Evolutionary conservation across 352 stramenopile genomes (phyloP).

Genomic region (Pythium guiyangense): DNA sequence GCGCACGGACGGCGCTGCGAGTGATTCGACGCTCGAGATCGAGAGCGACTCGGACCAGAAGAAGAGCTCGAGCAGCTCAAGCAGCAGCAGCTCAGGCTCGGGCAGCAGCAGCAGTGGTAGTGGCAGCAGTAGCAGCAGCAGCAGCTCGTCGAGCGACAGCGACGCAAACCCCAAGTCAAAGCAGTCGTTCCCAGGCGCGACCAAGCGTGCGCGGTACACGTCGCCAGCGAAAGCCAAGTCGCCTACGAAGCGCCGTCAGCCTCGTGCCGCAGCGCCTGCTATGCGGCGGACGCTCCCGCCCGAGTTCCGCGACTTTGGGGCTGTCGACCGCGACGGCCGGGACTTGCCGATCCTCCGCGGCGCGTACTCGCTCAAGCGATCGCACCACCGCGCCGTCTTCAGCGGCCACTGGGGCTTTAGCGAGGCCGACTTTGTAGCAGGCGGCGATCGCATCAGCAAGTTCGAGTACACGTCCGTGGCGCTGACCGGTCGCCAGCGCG

Average conservation of each 20-base stretch:
- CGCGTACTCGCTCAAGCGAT: slow-evolving; percentile 32
- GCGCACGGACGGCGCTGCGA: slow-evolving; percentile 16
- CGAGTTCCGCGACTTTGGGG: slow-evolving; percentile 49
- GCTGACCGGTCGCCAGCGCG: slow-evolving; percentile 20
- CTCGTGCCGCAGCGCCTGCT: slow-evolving; percentile 5
- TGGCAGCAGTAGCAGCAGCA: slow-evolving; percentile 11
- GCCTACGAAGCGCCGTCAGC: background rate
- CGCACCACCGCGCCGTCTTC: slow-evolving; percentile 42
- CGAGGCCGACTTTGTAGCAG: slow-evolving; percentile 39
- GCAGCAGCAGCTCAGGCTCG: slow-evolving; percentile 16
- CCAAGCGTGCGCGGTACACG: background rate
- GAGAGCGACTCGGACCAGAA: slow-evolving; percentile 5
- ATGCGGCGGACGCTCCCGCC: slow-evolving; percentile 21
- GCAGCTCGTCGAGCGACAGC: slow-evolving; percentile 16
- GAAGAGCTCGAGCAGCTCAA: slow-evolving; percentile 17
- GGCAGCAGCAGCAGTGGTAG: slow-evolving; percentile 18
- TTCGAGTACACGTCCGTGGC: slow-evolving; percentile 61
- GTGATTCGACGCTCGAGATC: slow-evolving; percentile 25
- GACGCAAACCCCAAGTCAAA: slow-evolving; percentile 7
- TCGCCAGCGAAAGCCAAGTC: background rate
- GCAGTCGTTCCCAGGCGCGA: no score
- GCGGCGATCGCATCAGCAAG: slow-evolving; percentile 34
- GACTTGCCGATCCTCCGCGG: slow-evolving; percentile 53
- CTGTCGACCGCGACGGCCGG: slow-evolving; percentile 27
- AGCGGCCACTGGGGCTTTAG: slow-evolving; percentile 58